A percentile compares a stretch with the other conserved stretches of the same genome.
phyloP scores from a whole-genome alignment of 129 eudicot genomes.

The Sambucus nigra region DNA sequence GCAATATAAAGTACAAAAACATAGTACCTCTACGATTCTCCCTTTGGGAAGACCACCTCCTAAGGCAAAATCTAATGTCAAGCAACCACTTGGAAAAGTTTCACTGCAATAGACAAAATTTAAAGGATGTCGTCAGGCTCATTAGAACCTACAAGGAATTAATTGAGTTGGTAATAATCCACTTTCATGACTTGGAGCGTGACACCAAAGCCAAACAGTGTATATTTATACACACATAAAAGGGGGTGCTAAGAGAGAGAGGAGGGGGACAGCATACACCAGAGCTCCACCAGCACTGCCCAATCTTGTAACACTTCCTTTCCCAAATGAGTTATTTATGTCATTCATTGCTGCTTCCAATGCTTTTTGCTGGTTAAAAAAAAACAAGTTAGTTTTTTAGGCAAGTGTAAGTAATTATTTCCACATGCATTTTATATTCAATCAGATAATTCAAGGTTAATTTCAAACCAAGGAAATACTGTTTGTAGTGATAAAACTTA shows the following conservation, averaged over 20 bases:
- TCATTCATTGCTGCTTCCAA: slow-evolving; percentile 97
- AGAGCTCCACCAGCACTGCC: slow-evolving; percentile 99
- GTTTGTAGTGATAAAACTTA: slow-evolving; percentile 3
- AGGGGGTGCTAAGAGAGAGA: neutral
- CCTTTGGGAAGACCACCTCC: slow-evolving; percentile 99
- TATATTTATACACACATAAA: neutral
- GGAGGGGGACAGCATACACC: slow-evolving; percentile 51
- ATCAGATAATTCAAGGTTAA: neutral
- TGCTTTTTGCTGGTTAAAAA: slow-evolving; percentile 76
- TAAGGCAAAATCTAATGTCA: slow-evolving; percentile 92
- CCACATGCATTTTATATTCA: neutral
- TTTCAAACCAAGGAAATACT: neutral
- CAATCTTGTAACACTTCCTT: slow-evolving; percentile 96
- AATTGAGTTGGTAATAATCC: slow-evolving; percentile 1
- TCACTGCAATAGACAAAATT: slow-evolving; percentile 44
- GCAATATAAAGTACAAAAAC: slow-evolving; percentile 3
- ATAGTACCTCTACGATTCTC: slow-evolving; percentile 85
- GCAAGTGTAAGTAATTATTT: neutral
- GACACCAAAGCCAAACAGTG: neutral
- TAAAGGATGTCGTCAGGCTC: neutral
- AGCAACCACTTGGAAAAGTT: slow-evolving; percentile 98
- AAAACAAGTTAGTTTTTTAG: slow-evolving; percentile 2
- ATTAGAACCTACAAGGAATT: neutral
- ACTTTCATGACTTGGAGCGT: slow-evolving; percentile 1
- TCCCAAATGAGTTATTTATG: slow-evolving; percentile 90